phyloP scores from a whole-genome alignment of 2,329 filamentous ascomycete species.

The Pseudocercospora cruenta region DNA sequence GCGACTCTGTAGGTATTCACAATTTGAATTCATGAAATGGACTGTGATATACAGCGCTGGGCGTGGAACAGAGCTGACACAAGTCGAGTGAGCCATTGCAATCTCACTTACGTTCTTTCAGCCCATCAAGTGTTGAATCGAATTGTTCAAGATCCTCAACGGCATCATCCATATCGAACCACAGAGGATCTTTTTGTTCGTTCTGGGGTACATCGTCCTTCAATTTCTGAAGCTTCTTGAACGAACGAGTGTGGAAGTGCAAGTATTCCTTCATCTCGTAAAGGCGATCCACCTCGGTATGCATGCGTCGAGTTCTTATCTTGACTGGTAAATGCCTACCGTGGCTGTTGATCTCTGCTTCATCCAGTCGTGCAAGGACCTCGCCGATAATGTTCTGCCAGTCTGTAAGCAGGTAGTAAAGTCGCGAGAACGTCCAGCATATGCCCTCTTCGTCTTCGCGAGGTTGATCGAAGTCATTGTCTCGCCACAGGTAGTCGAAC shows the following conservation, averaged over 20 bases:
- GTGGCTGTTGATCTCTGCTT: constrained; percentile 42
- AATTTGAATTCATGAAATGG: not conserved
- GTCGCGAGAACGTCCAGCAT: constrained; percentile 41
- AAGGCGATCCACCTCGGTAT: constrained; percentile 41
- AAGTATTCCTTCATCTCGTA: constrained; percentile 43
- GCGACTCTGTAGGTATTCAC: not conserved
- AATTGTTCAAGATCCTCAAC: constrained; percentile 43
- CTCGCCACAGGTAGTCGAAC: constrained; percentile 39
- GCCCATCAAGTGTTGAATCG: constrained; percentile 38
- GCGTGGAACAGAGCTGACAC: not conserved
- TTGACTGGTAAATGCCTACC: constrained; percentile 41
- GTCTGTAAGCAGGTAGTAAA: constrained; percentile 42
- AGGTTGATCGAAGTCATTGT: constrained; percentile 38
- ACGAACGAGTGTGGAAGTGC: constrained; percentile 39
- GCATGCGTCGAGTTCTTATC: constrained; percentile 37
- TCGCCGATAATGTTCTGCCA: constrained; percentile 45
- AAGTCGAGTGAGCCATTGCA: not conserved
- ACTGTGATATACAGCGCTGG: not conserved
- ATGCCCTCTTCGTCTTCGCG: constrained; percentile 42
- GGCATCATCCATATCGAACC: constrained; percentile 42
- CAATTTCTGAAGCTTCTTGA: constrained; percentile 42
- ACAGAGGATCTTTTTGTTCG: constrained; percentile 39
- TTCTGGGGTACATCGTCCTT: constrained; percentile 35
- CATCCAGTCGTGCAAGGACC: constrained; percentile 38
- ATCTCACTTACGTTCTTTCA: constrained; percentile 39